These are phyloP conservation scores for Ophiocordyceps unilateralis DNA, from an alignment of 2,329 filamentous ascomycete genomes.

Conservation along the genomic window DNA sequence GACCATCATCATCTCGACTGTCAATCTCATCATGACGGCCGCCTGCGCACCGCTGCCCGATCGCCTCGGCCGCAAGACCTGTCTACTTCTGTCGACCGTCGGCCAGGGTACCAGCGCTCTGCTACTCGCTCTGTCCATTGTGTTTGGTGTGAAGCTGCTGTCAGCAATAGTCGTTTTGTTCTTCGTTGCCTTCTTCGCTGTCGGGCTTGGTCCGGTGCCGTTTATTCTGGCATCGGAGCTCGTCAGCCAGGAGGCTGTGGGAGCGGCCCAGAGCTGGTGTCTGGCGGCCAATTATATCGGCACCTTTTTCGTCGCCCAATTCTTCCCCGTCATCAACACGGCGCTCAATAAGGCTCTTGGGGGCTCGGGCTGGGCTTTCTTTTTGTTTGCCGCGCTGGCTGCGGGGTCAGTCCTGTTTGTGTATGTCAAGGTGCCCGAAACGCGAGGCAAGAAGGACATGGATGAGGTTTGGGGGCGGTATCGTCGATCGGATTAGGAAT, in stretches of 20 bases:
- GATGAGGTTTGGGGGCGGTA: conserved; percentile 83
- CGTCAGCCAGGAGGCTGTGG: conserved; percentile 77
- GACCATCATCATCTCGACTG: conserved; percentile 70
- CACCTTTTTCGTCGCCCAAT: conserved; percentile 84
- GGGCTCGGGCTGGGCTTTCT: conserved; percentile 71
- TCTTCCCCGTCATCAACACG: conserved; percentile 77
- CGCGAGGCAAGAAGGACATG: conserved; percentile 63
- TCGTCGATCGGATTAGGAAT: conserved; percentile 29
- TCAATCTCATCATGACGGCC: conserved; percentile 74
- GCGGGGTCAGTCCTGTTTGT: conserved; percentile 56
- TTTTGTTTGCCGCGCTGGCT: conserved; percentile 70
- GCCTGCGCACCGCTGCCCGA: conserved; percentile 74
- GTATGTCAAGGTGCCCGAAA: conserved; percentile 63
- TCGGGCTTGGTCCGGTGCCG: conserved; percentile 82
- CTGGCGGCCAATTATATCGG: conserved; percentile 77
- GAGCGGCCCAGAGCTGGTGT: conserved; percentile 78
- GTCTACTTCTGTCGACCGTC: conserved; percentile 63
- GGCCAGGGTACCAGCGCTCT: conserved; percentile 73
- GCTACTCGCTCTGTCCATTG: conserved; percentile 64
- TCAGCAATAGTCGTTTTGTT: conserved; percentile 67
- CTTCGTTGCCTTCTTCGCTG: conserved; percentile 80
- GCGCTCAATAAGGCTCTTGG: conserved; percentile 46
- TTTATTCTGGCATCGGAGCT: conserved; percentile 89
- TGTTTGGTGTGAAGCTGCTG: conserved; percentile 51
- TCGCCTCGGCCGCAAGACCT: conserved; percentile 71